Percentiles rank a stretch among this genome's conserved stretches.
Evolutionary conservation across 805 yeast species (phyloP).

Genomic region (Saccharomycopsis lassenensis): DNA sequence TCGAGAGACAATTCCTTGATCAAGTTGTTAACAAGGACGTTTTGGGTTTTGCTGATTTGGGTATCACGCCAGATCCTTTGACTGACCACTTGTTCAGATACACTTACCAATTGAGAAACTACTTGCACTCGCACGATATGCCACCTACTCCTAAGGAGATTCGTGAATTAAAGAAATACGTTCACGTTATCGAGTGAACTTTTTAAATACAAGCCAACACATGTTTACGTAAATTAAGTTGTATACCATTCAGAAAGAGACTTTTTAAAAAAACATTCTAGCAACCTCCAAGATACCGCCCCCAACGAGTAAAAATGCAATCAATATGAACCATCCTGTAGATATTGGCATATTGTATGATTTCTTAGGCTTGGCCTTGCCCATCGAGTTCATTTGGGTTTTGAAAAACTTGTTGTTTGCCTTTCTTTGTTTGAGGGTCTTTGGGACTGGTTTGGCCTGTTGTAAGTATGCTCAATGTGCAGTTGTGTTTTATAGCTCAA

Average conservation of each 20-base stretch:
- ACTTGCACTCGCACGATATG: slow-evolving; percentile 29
- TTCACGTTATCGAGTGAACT: slow-evolving; percentile 17
- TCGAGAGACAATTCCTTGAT: slow-evolving; percentile 60
- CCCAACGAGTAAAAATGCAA: slow-evolving; percentile 36
- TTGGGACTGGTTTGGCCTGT: slow-evolving; percentile 25
- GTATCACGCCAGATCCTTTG: slow-evolving; percentile 46
- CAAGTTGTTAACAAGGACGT: slow-evolving; percentile 40
- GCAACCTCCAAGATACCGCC: slow-evolving; percentile 36
- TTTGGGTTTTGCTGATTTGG: slow-evolving; percentile 54
- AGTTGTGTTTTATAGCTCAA: too few species aligned
- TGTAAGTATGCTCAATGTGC: slow-evolving; percentile 19
- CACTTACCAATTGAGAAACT: slow-evolving; percentile 27
- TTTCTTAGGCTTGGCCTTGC: slow-evolving; percentile 27
- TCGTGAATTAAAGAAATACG: slow-evolving; percentile 22
- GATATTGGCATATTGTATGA: slow-evolving; percentile 29
- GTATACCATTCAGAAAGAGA: background rate
- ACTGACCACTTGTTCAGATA: slow-evolving; percentile 38
- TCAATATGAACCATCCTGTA: slow-evolving; percentile 29
- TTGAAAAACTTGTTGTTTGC: slow-evolving; percentile 36
- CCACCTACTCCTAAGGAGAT: slow-evolving; percentile 30
- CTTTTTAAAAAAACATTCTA: slow-evolving; percentile 26
- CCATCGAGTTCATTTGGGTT: slow-evolving; percentile 31
- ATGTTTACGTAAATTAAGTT: background rate
- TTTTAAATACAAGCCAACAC: background rate
- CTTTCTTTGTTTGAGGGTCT: slow-evolving; percentile 35